Percentiles rank a stretch among this genome's conserved stretches.
These are phyloP conservation scores for Chrysochromulina tobinii DNA, from an alignment of 78 protist species.

Conservation along the genomic window DNA sequence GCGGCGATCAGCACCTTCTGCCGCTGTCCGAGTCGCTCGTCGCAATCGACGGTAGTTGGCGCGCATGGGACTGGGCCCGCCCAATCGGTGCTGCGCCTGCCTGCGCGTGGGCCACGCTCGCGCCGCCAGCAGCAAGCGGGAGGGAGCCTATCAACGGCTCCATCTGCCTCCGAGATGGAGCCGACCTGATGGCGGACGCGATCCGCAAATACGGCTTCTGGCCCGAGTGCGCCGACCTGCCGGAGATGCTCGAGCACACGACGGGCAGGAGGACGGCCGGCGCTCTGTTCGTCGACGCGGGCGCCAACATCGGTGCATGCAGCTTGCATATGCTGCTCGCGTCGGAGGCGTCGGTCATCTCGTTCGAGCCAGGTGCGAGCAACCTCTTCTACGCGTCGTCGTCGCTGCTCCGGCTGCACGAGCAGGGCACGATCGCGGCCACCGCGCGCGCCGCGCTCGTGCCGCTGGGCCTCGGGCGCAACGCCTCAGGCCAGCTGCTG, in stretches of 20 bases:
- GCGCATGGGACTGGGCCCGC: too few species aligned
- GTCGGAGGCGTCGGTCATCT: background rate
- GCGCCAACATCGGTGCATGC: background rate
- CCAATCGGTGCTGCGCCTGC: too few species aligned
- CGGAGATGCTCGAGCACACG: background rate
- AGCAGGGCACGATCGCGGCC: background rate
- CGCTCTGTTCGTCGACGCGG: background rate
- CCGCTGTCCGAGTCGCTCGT: too few species aligned
- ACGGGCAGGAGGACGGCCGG: background rate
- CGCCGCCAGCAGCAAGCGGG: too few species aligned
- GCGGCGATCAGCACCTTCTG: too few species aligned
- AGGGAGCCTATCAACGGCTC: background rate
- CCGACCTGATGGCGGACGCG: background rate
- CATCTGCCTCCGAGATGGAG: background rate
- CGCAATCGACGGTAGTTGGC: too few species aligned
- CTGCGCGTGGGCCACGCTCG: too few species aligned
- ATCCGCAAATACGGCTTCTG: background rate
- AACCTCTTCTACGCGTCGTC: background rate
- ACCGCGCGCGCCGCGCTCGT: background rate
- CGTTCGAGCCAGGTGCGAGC: background rate
- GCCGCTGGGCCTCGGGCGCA: background rate
- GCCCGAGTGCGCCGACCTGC: constrained; percentile 1
- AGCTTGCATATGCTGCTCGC: background rate
- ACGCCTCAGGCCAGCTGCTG: background rate
- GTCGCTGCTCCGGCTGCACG: background rate